A percentile compares a stretch with the other conserved stretches of the same genome.
Evolutionary conservation across 2,329 filamentous ascomycete genomes (phyloP).

Genomic region (Neofusicoccum cordaticola): DNA sequence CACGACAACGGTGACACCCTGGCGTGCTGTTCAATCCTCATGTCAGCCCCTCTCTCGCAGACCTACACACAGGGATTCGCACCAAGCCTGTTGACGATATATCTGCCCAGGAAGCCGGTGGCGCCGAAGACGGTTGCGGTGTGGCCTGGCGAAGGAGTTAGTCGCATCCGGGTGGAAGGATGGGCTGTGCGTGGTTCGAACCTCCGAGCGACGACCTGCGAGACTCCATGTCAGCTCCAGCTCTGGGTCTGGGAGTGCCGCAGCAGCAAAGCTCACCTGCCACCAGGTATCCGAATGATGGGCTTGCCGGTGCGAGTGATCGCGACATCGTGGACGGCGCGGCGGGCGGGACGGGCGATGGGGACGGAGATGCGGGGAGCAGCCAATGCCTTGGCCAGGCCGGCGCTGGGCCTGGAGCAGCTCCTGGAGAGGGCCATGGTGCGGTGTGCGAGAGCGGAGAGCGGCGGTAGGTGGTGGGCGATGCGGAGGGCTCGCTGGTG

Average conservation of each 20-base stretch:
- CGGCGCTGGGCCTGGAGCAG: slow-evolving; percentile 38
- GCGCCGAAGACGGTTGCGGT: slow-evolving; percentile 97
- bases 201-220: slow-evolving; percentile 79
- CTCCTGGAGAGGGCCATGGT: slow-evolving; percentile 40
- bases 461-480: slow-evolving; percentile 44
- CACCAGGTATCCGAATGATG: slow-evolving; percentile 82
- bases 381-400: slow-evolving; percentile 32
- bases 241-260: slow-evolving; percentile 26
- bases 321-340: slow-evolving; percentile 69
- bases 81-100: slow-evolving; percentile 95
- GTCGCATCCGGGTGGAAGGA: slow-evolving; percentile 22
- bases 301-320: slow-evolving; percentile 97
- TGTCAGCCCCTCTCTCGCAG: neutral
- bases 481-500: slow-evolving; percentile 43
- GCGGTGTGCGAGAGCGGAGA: slow-evolving; percentile 36
- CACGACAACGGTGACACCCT: slow-evolving; percentile 90
- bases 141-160: slow-evolving; percentile 63
- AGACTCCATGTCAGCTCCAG: slow-evolving; percentile 18
- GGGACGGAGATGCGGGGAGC: slow-evolving; percentile 25
- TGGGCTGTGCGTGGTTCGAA: slow-evolving; percentile 34
- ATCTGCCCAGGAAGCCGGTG: slow-evolving; percentile 90
- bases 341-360: slow-evolving; percentile 9
- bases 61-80: slow-evolving; percentile 27
- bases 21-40: slow-evolving; percentile 61
- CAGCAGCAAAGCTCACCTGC: slow-evolving; percentile 62